Conservation (phyloP, 2,329 filamentous ascomycete genomes). For the Neonectria neomacrospora region DNA sequence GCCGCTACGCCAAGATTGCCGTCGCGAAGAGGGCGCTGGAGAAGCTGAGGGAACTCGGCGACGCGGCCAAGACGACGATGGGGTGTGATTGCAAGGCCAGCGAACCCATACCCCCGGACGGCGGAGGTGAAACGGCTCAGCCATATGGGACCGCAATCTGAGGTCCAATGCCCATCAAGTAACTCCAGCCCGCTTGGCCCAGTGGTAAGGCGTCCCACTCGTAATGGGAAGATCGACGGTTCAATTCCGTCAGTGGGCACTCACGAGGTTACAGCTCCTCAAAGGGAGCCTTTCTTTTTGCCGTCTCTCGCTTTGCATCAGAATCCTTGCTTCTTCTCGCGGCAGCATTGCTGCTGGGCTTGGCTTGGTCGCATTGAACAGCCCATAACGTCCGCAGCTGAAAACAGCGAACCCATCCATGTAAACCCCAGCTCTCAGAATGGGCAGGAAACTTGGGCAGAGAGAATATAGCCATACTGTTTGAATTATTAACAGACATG, state of each 20-base stretch:
- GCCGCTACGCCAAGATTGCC: conserved; percentile 77
- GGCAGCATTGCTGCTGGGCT: too few relatives aligned
- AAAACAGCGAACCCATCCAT: background rate
- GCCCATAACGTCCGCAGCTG: too few relatives aligned
- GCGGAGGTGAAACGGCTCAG: background rate
- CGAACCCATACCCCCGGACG: background rate
- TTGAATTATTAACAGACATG: background rate
- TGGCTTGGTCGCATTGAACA: background rate
- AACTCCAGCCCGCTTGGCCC: conserved; percentile 39
- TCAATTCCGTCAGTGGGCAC: conserved; percentile 41
- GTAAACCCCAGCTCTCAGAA: background rate
- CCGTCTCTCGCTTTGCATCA: background rate
- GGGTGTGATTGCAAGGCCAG: conserved; percentile 68
- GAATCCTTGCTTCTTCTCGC: background rate
- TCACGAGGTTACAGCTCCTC: background rate
- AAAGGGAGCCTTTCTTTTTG: background rate
- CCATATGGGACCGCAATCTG: conserved; percentile 22
- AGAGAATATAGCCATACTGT: background rate
- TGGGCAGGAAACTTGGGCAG: background rate
- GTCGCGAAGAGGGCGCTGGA: conserved; percentile 70
- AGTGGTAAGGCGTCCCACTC: conserved; percentile 45
- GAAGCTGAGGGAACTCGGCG: conserved; percentile 59
- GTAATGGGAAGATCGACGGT: conserved; percentile 44
- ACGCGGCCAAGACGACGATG: conserved; percentile 66
- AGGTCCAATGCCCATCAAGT: conserved; percentile 7